Conservation (phyloP, 768 basidiomycete species). For the Lactifluus subvellereus region DNA sequence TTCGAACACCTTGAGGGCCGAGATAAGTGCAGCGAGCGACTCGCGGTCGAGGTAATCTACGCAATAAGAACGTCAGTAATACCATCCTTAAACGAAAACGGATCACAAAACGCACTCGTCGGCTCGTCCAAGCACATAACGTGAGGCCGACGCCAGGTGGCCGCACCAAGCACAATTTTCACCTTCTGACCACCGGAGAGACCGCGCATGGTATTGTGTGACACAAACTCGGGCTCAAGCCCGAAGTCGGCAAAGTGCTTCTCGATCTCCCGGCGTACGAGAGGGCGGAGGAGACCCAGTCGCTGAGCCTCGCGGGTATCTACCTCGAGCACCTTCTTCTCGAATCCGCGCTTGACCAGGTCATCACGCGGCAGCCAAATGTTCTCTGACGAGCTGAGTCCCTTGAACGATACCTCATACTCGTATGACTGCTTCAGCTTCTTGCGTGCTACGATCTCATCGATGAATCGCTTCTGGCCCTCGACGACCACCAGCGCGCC, state of each 20-base stretch:
- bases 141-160: slow-evolving; percentile 98
- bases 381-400: slow-evolving; percentile 93
- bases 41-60: slow-evolving; percentile 98
- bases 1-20: slow-evolving; percentile 95
- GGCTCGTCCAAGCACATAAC: slow-evolving; percentile 96
- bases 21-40: slow-evolving; percentile 97
- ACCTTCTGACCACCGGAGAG: slow-evolving; percentile 98
- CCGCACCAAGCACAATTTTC: slow-evolving; percentile 97
- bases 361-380: slow-evolving; percentile 96
- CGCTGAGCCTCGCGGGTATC: slow-evolving; percentile 97
- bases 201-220: slow-evolving; percentile 99
- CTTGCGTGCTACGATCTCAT: slow-evolving; percentile 87
- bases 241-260: slow-evolving; percentile 99
- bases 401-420: slow-evolving; percentile 97
- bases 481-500: slow-evolving; percentile 80
- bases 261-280: slow-evolving; percentile 98
- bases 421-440: slow-evolving; percentile 99
- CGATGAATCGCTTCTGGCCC: slow-evolving; percentile 91
- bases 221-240: slow-evolving; percentile 98
- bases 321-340: slow-evolving; percentile 98
- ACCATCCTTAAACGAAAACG: not conserved
- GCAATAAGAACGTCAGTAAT: slow-evolving; percentile 18
- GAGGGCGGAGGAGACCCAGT: slow-evolving; percentile 88
- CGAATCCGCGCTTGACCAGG: slow-evolving; percentile 95
- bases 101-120: slow-evolving; percentile 53